Evolutionary conservation across 345 rosid genomes (phyloP).

Genomic region (Boechera divaricarpa): DNA sequence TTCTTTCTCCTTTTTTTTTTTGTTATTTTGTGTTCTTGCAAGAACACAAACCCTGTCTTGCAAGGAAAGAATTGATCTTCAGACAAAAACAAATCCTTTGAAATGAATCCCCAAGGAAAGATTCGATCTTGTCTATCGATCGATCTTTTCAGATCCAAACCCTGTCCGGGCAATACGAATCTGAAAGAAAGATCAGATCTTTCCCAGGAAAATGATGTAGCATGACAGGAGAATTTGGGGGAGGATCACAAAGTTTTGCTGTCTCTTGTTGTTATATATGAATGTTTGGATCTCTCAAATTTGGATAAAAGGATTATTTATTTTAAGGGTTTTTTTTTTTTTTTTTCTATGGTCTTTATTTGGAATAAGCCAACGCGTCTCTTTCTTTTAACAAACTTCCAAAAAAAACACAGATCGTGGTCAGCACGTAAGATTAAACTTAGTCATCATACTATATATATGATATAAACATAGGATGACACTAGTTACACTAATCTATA

Average conservation of each 20-base stretch:
- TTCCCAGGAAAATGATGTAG: conserved; percentile 40
- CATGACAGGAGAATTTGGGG: conserved; percentile 45
- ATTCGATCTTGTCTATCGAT: conserved; percentile 29
- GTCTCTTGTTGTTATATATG: conserved; percentile 39
- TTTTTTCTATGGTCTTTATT: conserved; percentile 38
- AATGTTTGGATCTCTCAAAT: conserved; percentile 43
- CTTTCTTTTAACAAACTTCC: conserved; percentile 25
- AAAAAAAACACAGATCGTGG: conserved; percentile 33
- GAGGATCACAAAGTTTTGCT: conserved; percentile 43
- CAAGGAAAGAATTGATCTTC: neutral
- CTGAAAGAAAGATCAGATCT: conserved; percentile 48
- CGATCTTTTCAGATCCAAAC: conserved; percentile 48
- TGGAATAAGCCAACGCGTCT: conserved; percentile 43
- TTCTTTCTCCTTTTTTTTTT: neutral
- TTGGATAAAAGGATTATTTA: conserved; percentile 16
- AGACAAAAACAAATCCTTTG: conserved; percentile 14
- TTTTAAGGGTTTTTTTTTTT: conserved; percentile 40
- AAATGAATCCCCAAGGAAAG: conserved; percentile 38
- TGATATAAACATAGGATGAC: conserved; percentile 34
- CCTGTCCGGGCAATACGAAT: conserved; percentile 41
- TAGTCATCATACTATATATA: conserved; percentile 29
- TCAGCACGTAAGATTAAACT: conserved; percentile 20
- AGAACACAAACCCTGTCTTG: too few species aligned
- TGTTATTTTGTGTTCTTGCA: conserved; percentile 24
- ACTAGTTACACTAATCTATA: too few species aligned